phyloP scores from a whole-genome alignment of 257 asterid species.

The Solanum chmielewskii region DNA sequence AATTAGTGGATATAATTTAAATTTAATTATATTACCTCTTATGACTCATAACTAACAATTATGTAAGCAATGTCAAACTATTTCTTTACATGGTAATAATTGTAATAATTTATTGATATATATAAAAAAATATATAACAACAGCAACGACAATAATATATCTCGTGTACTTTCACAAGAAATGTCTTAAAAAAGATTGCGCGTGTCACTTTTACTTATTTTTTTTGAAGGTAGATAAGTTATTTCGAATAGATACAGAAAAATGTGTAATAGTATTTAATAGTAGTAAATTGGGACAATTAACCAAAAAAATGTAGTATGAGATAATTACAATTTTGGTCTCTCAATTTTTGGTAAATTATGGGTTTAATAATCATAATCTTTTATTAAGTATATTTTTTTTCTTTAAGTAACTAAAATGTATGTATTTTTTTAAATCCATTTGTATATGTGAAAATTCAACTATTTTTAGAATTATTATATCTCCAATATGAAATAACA shows the following conservation, averaged over 20 bases:
- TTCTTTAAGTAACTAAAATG: not conserved
- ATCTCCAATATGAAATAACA: not conserved
- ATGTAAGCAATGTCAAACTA: not conserved
- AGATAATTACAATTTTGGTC: not conserved
- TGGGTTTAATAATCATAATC: not conserved
- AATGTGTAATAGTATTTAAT: not conserved
- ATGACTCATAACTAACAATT: not conserved
- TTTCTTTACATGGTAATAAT: not conserved
- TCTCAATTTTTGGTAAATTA: not conserved
- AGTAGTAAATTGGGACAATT: not conserved
- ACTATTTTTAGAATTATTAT: not conserved
- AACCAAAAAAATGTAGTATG: not conserved
- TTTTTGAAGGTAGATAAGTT: too few relatives aligned
- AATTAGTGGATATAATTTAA: not conserved
- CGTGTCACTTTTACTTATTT: not conserved
- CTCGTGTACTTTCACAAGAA: not conserved
- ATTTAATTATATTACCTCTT: not conserved
- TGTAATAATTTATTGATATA: not conserved
- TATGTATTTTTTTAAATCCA: not conserved
- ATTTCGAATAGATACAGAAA: too few relatives aligned
- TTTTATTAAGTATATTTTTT: not conserved
- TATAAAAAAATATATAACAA: not conserved
- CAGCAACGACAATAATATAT: too few relatives aligned
- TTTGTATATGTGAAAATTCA: not conserved
- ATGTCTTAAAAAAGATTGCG: too few relatives aligned